Conservation (phyloP, 331 rosid genomes). For the Malus hybrid region DNA sequence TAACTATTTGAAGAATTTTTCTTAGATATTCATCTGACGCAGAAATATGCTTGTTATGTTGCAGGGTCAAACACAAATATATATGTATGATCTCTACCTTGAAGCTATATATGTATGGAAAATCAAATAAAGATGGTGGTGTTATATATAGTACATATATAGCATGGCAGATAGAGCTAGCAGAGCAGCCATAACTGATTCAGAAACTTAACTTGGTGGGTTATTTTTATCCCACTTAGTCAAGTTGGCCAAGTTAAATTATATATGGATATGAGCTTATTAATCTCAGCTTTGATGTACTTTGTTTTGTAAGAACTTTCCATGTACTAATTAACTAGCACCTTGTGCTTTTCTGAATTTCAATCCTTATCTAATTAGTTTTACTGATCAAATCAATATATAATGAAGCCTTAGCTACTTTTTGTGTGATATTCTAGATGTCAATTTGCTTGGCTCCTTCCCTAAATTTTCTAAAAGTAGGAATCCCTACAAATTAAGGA, state of each 20-base stretch:
- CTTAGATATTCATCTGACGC: neutral
- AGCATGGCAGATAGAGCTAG: neutral
- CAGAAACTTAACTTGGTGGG: conserved; percentile 4
- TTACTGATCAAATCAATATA: neutral
- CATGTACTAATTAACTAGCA: neutral
- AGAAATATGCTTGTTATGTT: neutral
- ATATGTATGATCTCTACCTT: neutral
- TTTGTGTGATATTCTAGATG: neutral
- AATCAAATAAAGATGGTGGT: neutral
- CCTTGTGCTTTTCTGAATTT: too few species aligned
- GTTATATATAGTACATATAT: neutral
- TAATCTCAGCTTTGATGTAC: neutral
- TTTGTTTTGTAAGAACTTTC: neutral
- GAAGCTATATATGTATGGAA: neutral
- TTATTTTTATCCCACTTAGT: conserved; percentile 10
- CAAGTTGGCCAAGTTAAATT: neutral
- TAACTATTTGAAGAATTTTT: neutral
- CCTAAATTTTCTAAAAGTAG: neutral
- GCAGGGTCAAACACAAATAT: neutral
- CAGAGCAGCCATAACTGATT: neutral
- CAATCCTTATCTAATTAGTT: neutral
- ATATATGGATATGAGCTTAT: neutral
- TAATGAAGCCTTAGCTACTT: neutral
- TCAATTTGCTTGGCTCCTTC: neutral
- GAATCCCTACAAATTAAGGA: neutral